These are phyloP conservation scores for Amaranthus cruentus DNA, from an alignment of 148 eudicot genomes.

Conservation along the genomic window DNA sequence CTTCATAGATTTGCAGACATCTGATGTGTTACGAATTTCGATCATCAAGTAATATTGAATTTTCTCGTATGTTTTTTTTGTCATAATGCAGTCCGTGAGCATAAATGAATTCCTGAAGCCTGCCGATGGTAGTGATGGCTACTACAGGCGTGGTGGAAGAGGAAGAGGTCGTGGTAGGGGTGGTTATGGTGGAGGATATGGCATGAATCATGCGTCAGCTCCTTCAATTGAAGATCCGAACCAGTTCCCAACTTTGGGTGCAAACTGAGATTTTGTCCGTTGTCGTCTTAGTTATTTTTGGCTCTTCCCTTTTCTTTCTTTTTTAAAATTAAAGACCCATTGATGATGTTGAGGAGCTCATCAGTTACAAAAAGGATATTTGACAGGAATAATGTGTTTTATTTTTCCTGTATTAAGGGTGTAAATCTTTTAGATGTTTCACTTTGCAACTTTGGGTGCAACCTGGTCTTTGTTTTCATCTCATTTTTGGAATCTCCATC, in stretches of 20 bases:
- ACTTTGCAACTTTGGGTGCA: constrained; percentile 22
- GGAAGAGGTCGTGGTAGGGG: constrained; percentile 51
- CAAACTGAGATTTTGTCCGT: constrained; percentile 32
- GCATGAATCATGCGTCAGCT: constrained; percentile 26
- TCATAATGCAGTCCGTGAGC: constrained; percentile 40
- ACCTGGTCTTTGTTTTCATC: constrained; percentile 12
- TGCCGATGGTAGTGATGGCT: constrained; percentile 34
- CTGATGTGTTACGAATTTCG: neutral
- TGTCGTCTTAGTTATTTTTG: constrained; percentile 25
- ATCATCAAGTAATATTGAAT: neutral
- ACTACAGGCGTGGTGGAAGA: constrained; percentile 44
- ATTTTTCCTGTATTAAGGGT: constrained; percentile 33
- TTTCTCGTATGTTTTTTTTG: neutral
- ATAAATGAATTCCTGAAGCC: constrained; percentile 59
- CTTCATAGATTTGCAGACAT: neutral
- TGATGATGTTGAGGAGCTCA: constrained; percentile 21
- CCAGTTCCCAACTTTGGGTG: constrained; percentile 49
- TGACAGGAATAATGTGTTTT: constrained; percentile 24
- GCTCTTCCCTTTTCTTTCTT: neutral
- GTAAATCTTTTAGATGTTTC: constrained; percentile 31
- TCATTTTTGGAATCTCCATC: constrained; percentile 7
- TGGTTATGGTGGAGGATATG: constrained; percentile 36
- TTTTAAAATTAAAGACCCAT: constrained; percentile 11
- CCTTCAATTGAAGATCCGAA: constrained; percentile 44
- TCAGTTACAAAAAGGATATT: constrained; percentile 14